Evolutionary conservation across 441 rosid genomes (phyloP), one percentile per base, ranked within the genome.

Genomic region (California macrophylla): DNA sequence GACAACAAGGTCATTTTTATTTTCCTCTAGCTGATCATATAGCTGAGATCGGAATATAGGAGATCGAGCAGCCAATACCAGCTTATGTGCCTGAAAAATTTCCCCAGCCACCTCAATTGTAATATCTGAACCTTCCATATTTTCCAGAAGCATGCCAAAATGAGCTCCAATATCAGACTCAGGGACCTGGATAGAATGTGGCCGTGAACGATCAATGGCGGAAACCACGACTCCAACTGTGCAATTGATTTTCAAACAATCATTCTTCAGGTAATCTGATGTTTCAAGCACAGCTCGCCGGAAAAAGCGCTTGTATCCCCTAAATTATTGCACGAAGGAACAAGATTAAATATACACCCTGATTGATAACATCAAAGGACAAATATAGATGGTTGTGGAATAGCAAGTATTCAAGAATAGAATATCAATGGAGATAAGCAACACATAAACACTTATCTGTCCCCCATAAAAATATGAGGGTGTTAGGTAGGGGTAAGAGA

Each of bases 41-140:
- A 95, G 91, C 75, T 95, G 99, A 20, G 98, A 98, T 78, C 86
- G 88, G 75, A 95, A 95, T 42, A 95, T 96, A 34, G 96, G 97
- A 13, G 99, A 95, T 3, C 99, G 91, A 6, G 96, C 89, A 69
- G 94, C 96, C 80, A 95, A 91, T 56, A 95, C 91, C 83, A 95
- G 72, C 75, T 88, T 95, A 79, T 95, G 99, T 63, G 94, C 96
- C 66, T 83, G 56, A 78, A 83, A 95, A 16, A 76, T 71, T 75
- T 95, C 98, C 28, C 88, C 94, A 66, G 85, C 89, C 58, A 95
- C 96, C 73, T 87, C 84, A 64, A 95, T 84, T 71, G 78, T 85
- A 63, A 95, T 87, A 80, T 95, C 99, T 54, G 85, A 70, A 67
- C 87, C 81, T 76, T 71, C 89, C 72, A 93, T 92, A 83, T 85